These are phyloP conservation scores for Nakataea oryzae DNA, from an alignment of 2,329 filamentous ascomycete genomes.

Conservation along the genomic window DNA sequence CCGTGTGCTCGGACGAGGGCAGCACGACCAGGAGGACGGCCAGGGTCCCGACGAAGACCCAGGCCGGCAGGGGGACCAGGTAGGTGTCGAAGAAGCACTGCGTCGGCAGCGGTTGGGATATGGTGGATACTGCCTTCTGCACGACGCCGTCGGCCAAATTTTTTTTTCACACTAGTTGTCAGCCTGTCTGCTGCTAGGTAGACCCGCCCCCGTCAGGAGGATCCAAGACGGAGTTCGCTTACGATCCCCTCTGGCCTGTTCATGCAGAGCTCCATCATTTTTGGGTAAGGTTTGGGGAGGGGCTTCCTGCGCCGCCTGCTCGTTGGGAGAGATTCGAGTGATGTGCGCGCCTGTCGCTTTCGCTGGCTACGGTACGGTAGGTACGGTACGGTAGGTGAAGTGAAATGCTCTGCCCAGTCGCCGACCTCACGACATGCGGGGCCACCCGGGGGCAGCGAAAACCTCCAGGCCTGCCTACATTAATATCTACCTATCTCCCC, in stretches of 20 bases:
- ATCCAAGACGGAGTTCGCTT: background rate
- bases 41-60: constrained; percentile 10
- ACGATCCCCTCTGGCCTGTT: constrained; percentile 7
- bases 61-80: constrained; percentile 14
- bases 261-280: constrained; percentile 4
- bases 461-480: background rate
- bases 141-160: background rate
- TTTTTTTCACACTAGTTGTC: background rate
- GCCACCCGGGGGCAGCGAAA: background rate
- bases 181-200: background rate
- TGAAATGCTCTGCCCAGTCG: background rate
- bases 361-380: background rate
- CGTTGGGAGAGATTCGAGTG: background rate
- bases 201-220: background rate
- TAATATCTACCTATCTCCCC: background rate
- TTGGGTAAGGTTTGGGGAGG: no score
- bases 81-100: constrained; percentile 17
- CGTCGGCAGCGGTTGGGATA: constrained; percentile 12
- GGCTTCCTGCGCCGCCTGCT: background rate
- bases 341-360: background rate
- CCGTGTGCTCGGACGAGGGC: background rate
- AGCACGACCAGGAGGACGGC: constrained; percentile 9
- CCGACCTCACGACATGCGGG: background rate
- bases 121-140: constrained; percentile 2
- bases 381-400: background rate